Base-by-base conservation (phyloP, 2,329 filamentous ascomycete species). In the Pseudogymnoascus sp. region DNA sequence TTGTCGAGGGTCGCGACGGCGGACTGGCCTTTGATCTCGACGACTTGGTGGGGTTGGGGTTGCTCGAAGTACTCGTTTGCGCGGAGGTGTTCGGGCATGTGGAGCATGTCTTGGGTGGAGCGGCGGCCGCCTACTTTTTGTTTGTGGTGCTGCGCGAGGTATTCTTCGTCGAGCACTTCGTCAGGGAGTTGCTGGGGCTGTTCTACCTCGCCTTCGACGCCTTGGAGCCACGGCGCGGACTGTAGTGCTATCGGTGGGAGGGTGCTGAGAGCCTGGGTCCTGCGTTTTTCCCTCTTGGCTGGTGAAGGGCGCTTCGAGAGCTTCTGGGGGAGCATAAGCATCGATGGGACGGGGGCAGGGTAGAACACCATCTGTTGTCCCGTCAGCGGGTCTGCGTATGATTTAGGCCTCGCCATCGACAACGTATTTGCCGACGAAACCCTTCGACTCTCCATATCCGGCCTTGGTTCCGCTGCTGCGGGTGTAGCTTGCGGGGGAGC, bases 41-140 rank as follows among this genome's bases (percentile, higher is more conserved):
- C 76, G 11, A 77, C 73, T 4, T 79, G 75, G 2, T 74, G 67
- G 4, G 81, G 71, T 3, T 82, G 78, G 0, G 87, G 87, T 20
- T 84, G 68, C 62, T 97, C 92, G 69, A 97, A 97, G 74, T 90
- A 97, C 28, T 89, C 85, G 68, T 87, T 96, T n/a, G 94, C 94
- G 63, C 93, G 85, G 35, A 97, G 80, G 67, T 96, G 91, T 0
- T 93, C 84, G 2, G 93, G 91, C 12, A 97, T 72, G 58, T 81
- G 80, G 14, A 80, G 78, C 16, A 82, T 65, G 67, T 72, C 70
- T 25, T 68, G 65, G 18, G 70, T 69, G 37, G 66, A 64, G 14
- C 68, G 66, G 61, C 69, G 66, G 35, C 70, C 70, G 30, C 67
- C 68, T 18, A 64, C 64, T 63, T 69, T 67, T 57, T 71, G 70